Conservation (phyloP, 192 early-diverging fungal species). For the Diversispora eburnea region DNA sequence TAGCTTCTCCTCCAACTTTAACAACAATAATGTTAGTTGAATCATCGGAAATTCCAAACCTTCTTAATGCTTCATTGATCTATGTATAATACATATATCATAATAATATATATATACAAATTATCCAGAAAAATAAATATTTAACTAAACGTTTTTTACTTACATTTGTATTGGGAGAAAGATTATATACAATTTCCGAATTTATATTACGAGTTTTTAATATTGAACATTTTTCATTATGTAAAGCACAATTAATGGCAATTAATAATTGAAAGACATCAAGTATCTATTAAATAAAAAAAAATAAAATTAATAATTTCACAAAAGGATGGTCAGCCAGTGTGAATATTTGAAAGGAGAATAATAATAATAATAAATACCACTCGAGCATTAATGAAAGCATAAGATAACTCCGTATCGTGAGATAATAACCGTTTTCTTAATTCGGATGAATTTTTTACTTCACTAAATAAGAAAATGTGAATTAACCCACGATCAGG, state of each 20-base stretch:
- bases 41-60: slow-evolving; percentile 49
- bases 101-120: slow-evolving; percentile 20
- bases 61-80: slow-evolving; percentile 52
- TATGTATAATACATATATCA: slow-evolving; percentile 18
- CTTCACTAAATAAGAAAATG: slow-evolving; percentile 34
- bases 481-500: slow-evolving; percentile 34
- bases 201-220: slow-evolving; percentile 52
- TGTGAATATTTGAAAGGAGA: too few relatives aligned
- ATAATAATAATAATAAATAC: slow-evolving; percentile 24
- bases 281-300: slow-evolving; percentile 39
- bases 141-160: not conserved
- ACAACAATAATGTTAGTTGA: slow-evolving; percentile 44
- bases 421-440: slow-evolving; percentile 35
- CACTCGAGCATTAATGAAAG: slow-evolving; percentile 40
- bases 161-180: slow-evolving; percentile 55
- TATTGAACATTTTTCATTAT: slow-evolving; percentile 43
- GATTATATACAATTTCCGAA: slow-evolving; percentile 58
- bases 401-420: slow-evolving; percentile 34
- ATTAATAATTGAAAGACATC: slow-evolving; percentile 49
- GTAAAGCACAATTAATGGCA: slow-evolving; percentile 48
- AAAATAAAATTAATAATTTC: not conserved
- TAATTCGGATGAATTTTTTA: slow-evolving; percentile 38
- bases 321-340: not conserved
- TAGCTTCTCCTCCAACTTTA: slow-evolving; percentile 42
- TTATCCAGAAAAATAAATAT: not conserved